A percentile compares a stretch with the other conserved stretches of the same genome.
Evolutionary conservation across 805 yeast genomes (phyloP).

Genomic region (Yarrowia phangngaensis): DNA sequence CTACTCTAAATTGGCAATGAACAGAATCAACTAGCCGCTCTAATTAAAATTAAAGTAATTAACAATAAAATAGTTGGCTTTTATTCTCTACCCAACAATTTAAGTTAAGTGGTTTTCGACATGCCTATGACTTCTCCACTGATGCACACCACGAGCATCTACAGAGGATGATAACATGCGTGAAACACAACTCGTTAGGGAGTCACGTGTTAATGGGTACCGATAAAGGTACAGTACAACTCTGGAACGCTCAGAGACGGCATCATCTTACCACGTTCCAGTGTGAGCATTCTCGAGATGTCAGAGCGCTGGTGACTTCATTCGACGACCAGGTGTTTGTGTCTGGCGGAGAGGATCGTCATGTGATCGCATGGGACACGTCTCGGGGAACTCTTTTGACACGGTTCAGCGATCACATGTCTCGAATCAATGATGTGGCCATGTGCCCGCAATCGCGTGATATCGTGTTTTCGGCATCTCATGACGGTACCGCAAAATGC

Average conservation of each 20-base stretch:
- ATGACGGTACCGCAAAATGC: constrained; percentile 37
- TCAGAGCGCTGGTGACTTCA: background rate
- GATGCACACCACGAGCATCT: too few relatives aligned
- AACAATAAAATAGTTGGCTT: too few relatives aligned
- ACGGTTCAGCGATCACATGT: constrained; percentile 28
- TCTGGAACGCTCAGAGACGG: constrained; percentile 2
- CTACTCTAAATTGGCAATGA: too few relatives aligned
- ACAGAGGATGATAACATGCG: constrained; percentile 5
- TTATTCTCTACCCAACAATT: too few relatives aligned
- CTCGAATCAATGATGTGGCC: background rate
- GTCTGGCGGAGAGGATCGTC: constrained; percentile 39
- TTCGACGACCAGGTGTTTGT: constrained; percentile 31
- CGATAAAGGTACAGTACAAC: background rate
- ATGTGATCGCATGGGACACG: constrained; percentile 38
- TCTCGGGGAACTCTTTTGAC: constrained; percentile 31
- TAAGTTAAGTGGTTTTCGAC: too few relatives aligned
- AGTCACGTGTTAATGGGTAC: background rate
- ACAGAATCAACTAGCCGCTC: too few relatives aligned
- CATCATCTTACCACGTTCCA: constrained; percentile 13
- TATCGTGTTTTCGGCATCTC: constrained; percentile 37
- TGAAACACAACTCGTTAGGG: constrained; percentile 7
- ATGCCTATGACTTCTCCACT: too few relatives aligned
- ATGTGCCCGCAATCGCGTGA: constrained; percentile 33
- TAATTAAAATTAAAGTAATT: too few relatives aligned
- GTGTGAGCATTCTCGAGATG: constrained; percentile 4